Percentiles rank a stretch among this genome's conserved stretches.
phyloP scores from a whole-genome alignment of 805 yeast species.

The Cyberlindnera subsufficiens region DNA sequence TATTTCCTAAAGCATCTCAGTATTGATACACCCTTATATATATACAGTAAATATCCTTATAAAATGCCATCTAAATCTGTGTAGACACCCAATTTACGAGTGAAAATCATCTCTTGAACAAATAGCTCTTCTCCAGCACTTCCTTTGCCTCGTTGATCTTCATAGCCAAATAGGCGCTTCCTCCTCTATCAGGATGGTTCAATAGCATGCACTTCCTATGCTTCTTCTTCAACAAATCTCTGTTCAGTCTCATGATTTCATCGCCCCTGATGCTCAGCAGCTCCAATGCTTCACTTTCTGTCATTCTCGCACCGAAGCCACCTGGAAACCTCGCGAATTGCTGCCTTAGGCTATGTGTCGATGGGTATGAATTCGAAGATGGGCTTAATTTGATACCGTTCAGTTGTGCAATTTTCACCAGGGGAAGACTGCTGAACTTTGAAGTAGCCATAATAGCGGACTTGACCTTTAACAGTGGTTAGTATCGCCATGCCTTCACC shows the following conservation, averaged over 20 bases:
- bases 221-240: conserved; percentile 52
- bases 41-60: too few species aligned
- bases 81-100: background rate
- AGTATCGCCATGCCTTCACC: background rate
- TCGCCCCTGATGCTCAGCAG: conserved; percentile 54
- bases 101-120: conserved; percentile 24
- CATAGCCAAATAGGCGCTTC: conserved; percentile 74
- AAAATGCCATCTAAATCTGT: background rate
- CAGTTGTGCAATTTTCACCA: conserved; percentile 33
- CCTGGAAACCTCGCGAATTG: conserved; percentile 44
- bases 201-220: conserved; percentile 74
- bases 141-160: conserved; percentile 86
- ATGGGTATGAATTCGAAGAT: conserved; percentile 1
- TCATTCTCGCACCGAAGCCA: conserved; percentile 60
- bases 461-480: conserved; percentile 21
- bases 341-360: conserved; percentile 14
- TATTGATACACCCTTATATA: too few species aligned
- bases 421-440: conserved; percentile 27
- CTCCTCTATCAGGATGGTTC: conserved; percentile 89
- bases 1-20: too few species aligned
- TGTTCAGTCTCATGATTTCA: conserved; percentile 45
- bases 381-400: conserved; percentile 28
- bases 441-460: conserved; percentile 30
- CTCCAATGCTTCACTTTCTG: conserved; percentile 63
- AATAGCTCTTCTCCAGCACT: conserved; percentile 59